These are phyloP conservation scores for Venturia aucupariae DNA, from an alignment of 2,329 filamentous ascomycete genomes.

Conservation along the genomic window DNA sequence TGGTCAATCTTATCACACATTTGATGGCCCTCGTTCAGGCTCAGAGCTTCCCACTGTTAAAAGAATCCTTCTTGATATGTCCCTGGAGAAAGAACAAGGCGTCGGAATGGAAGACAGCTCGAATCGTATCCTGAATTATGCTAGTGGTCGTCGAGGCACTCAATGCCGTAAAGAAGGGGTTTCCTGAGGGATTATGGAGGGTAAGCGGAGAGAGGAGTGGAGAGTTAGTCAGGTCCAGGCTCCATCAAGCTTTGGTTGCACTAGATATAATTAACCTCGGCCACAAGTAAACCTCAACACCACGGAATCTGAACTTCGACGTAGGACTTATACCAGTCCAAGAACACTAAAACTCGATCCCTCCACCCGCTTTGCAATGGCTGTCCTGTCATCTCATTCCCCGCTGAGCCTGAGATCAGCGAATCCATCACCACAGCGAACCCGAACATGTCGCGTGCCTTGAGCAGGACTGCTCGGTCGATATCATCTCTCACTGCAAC, in stretches of 20 bases:
- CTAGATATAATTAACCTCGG: not conserved
- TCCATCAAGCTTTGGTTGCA: not conserved
- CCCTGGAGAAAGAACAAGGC: too few relatives aligned
- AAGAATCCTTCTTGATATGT: too few relatives aligned
- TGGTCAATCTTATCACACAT: too few relatives aligned
- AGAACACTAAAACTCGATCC: not conserved
- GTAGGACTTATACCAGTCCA: constrained; percentile 1
- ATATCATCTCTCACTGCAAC: not conserved
- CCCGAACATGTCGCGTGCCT: constrained; percentile 12
- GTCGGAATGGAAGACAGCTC: too few relatives aligned
- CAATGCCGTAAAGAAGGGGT: too few relatives aligned
- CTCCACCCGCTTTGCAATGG: not conserved
- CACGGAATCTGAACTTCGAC: not conserved
- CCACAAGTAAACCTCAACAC: not conserved
- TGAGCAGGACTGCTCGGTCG: not conserved
- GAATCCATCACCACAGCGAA: not conserved
- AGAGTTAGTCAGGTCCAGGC: not conserved
- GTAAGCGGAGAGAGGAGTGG: too few relatives aligned
- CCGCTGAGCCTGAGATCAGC: not conserved
- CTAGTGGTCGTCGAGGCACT: too few relatives aligned
- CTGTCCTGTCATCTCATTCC: not conserved
- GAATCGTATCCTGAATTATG: too few relatives aligned
- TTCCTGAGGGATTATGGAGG: too few relatives aligned
- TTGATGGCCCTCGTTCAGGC: too few relatives aligned
- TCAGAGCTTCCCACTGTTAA: too few relatives aligned